A percentile compares a stretch with the other conserved stretches of the same genome.
Conservation (phyloP, 495 filamentous ascomycete genomes). For the Talaromyces proteolyticus region DNA sequence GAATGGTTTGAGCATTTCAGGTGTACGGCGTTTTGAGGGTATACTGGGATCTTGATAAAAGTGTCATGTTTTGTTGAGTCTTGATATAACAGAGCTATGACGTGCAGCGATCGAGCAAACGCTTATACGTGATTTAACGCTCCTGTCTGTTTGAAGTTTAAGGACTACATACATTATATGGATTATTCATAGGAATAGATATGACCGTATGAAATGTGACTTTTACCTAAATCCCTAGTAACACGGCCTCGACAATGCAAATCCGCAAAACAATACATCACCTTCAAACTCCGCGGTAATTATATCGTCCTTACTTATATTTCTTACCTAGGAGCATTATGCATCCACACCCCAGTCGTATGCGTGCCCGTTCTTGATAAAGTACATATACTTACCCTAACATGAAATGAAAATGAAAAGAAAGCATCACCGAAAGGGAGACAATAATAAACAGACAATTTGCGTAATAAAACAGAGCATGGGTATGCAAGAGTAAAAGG, state of each 20-base stretch:
- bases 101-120: too few species aligned
- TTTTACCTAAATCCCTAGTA: background rate
- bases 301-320: background rate
- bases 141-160: too few species aligned
- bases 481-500: background rate
- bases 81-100: too few species aligned
- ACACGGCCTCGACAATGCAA: background rate
- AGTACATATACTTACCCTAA: constrained; percentile 12
- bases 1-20: constrained; percentile 7
- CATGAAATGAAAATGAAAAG: constrained; percentile 11
- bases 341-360: background rate
- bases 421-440: constrained; percentile 14
- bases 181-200: background rate
- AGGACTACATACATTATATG: background rate
- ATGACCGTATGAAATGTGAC: background rate
- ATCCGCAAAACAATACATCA: background rate
- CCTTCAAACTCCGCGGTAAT: background rate
- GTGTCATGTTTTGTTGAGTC: background rate
- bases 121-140: too few species aligned
- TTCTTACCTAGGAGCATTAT: background rate
- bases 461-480: background rate
- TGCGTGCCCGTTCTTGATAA: background rate
- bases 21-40: constrained; percentile 2
- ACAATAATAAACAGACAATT: constrained; percentile 12
- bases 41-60: background rate